These are phyloP conservation scores for Gentiana dahurica DNA, from an alignment of 257 asterid genomes.

Conservation along the genomic window DNA sequence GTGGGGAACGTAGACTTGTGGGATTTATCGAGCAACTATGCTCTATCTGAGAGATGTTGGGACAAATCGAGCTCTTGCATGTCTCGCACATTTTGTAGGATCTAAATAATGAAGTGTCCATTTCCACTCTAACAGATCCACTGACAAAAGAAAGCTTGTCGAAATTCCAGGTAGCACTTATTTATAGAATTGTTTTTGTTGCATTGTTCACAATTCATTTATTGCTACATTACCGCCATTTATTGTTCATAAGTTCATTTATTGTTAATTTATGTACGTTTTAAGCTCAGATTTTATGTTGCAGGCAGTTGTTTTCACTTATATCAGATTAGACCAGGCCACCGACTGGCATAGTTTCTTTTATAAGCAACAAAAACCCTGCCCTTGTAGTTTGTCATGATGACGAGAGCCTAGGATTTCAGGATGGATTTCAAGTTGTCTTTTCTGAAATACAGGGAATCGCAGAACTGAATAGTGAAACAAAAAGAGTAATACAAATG, in stretches of 20 bases:
- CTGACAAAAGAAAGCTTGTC: slow-evolving; percentile 60
- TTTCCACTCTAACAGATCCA: slow-evolving; percentile 59
- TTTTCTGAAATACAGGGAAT: slow-evolving; percentile 85
- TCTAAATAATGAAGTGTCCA: slow-evolving; percentile 69
- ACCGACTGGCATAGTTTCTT: slow-evolving; percentile 78
- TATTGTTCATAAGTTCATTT: too few relatives aligned
- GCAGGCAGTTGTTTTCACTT: slow-evolving; percentile 91
- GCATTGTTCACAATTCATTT: too few relatives aligned
- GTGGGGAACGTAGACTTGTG: slow-evolving; percentile 70
- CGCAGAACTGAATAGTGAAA: slow-evolving; percentile 85
- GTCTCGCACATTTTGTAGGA: slow-evolving; percentile 81
- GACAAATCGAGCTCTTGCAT: slow-evolving; percentile 77
- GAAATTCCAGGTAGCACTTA: slow-evolving; percentile 47
- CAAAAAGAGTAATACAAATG: slow-evolving; percentile 62
- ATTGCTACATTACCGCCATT: too few relatives aligned
- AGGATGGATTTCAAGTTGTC: slow-evolving; percentile 79
- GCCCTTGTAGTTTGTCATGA: slow-evolving; percentile 78
- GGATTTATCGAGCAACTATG: slow-evolving; percentile 84
- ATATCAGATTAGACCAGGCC: slow-evolving; percentile 44
- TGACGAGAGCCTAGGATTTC: slow-evolving; percentile 93
- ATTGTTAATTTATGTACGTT: too few relatives aligned
- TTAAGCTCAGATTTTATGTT: background rate
- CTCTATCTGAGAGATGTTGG: slow-evolving; percentile 84
- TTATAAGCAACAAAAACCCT: slow-evolving; percentile 70
- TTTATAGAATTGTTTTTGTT: background rate